phyloP scores from a whole-genome alignment of 1,284 basidiomycete species.

The Earliella scabrosa region DNA sequence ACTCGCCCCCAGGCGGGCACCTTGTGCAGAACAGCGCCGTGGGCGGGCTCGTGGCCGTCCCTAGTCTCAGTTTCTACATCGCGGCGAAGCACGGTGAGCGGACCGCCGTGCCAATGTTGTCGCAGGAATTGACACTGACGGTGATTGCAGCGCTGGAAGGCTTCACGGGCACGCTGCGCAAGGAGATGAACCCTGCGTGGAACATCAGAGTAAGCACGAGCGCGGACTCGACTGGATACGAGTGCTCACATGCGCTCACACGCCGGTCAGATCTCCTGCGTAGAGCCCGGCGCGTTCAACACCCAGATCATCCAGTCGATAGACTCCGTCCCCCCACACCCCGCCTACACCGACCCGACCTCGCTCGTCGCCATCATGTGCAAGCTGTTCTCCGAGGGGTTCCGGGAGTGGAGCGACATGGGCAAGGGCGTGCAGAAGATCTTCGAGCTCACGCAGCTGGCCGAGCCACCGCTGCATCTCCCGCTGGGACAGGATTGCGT shows the following conservation, averaged over 20 bases:
- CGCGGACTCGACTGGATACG: not conserved
- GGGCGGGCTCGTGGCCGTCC: slow-evolving; percentile 28
- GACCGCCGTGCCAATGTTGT: not conserved
- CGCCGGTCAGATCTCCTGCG: slow-evolving; percentile 11
- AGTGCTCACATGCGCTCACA: not conserved
- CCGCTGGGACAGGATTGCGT: slow-evolving; percentile 26
- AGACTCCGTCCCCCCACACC: slow-evolving; percentile 10
- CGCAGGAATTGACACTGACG: not conserved
- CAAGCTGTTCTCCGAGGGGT: not conserved
- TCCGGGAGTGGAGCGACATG: not conserved
- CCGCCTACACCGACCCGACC: slow-evolving; percentile 13
- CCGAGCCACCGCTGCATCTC: slow-evolving; percentile 29
- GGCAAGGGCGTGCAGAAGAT: slow-evolving; percentile 1
- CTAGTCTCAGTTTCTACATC: slow-evolving; percentile 35
- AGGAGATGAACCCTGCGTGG: slow-evolving; percentile 35
- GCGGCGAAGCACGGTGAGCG: slow-evolving; percentile 33
- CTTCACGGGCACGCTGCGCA: slow-evolving; percentile 34
- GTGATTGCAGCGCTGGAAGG: slow-evolving; percentile 38
- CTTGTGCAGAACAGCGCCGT: slow-evolving; percentile 37
- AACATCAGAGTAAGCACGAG: slow-evolving; percentile 33
- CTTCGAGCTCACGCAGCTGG: not conserved
- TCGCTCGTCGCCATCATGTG: not conserved
- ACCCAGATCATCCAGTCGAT: slow-evolving; percentile 5
- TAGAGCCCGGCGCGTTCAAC: slow-evolving; percentile 20
- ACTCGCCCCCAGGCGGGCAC: slow-evolving; percentile 37